Conservation (phyloP, 345 rosid species). For the Bretschneidera sinensis region DNA sequence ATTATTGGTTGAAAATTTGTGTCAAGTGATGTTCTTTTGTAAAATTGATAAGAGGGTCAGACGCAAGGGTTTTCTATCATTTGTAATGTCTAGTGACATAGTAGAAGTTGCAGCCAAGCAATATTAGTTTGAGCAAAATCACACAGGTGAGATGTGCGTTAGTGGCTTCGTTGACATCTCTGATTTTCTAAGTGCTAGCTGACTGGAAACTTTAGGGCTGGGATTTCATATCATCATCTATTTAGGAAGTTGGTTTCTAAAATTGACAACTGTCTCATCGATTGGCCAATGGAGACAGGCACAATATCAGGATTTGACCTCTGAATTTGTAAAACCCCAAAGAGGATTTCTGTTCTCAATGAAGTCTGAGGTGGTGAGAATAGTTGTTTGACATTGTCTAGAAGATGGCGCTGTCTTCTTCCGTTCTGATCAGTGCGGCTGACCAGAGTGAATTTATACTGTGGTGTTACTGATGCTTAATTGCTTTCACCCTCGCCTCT, state of each 20-base stretch:
- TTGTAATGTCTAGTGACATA: background rate
- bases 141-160: background rate
- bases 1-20: conserved; percentile 1
- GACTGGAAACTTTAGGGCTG: background rate
- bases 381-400: too few species aligned
- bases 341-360: too few species aligned
- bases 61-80: background rate
- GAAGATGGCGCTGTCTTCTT: background rate
- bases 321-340: background rate
- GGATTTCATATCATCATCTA: too few species aligned
- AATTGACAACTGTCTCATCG: too few species aligned
- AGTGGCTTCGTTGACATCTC: background rate
- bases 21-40: background rate
- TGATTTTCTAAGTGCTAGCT: background rate
- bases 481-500: background rate
- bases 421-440: background rate
- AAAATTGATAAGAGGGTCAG: background rate
- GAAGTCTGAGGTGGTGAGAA: too few species aligned
- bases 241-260: background rate
- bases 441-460: background rate
- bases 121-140: background rate
- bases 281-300: background rate
- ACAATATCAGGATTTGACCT: background rate
- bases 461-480: background rate
- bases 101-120: background rate